Base-by-base conservation (phyloP, 1,139 yeast species). In the Zygosaccharomyces sapae region DNA sequence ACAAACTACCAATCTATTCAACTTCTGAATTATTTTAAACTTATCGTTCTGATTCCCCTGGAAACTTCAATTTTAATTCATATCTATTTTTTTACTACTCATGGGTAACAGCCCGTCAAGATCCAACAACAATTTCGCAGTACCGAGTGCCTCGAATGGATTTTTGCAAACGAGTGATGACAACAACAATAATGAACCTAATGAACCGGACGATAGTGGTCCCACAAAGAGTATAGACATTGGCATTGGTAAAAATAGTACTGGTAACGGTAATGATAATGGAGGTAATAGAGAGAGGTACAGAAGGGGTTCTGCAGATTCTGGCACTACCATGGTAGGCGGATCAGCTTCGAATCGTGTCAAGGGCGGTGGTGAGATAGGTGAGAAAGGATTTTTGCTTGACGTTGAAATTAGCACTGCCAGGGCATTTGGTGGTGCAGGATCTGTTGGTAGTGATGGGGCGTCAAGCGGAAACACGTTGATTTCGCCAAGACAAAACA, bases 61-160 rank as follows among this genome's bases (percentile, higher is more conserved):
- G 5, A 8, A 18, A 31, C 34, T 12, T 31, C 5, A 22, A 22
- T 6, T 6, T 5, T 6, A 31, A 18, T 12, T 4, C 7, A 31
- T 12, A 31, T 24, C 22, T 19, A 6, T 37, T 22, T 37, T 37
- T 37, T 9, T n/a, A 3, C 40, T 27, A 40, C 42, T 38, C 43
- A 57, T 55, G 63, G 66, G 64, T 54, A 62, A 65, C 63, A 64
- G 67, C 68, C 68, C 68, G 67, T 64, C 68, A 43, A 56, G 61
- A 55, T 52, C 55, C 39, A 54, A 61, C 44, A 59, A 52, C 46
- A 59, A 55, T 52, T 61, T 58, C 53, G 55, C 54, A 53, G 54
- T 55, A 54, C 62, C 62, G 62, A 54, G 55, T 52, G 52, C 57
- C 49, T 85, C 94, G 57, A 86, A 85, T 45, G 37, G 38, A 45